phyloP scores from a whole-genome alignment of 2,329 filamentous ascomycete genomes.

The Penicillium sp. region DNA sequence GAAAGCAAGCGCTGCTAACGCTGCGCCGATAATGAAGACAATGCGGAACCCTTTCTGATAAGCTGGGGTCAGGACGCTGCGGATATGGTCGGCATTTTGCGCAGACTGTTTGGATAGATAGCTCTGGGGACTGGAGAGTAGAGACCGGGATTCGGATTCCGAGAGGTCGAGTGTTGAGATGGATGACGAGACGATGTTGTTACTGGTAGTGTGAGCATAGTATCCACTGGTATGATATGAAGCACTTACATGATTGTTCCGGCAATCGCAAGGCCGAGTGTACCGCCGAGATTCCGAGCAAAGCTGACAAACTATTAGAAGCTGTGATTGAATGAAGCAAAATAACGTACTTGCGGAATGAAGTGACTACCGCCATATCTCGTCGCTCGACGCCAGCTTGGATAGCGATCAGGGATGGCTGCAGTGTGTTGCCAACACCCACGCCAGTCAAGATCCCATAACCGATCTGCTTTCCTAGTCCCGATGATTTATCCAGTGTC shows the following conservation, averaged over 20 bases:
- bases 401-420: slow-evolving; percentile 42
- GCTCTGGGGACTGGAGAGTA: slow-evolving; percentile 30
- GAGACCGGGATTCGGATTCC: slow-evolving; percentile 18
- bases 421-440: slow-evolving; percentile 51
- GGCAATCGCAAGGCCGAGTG: slow-evolving; percentile 38
- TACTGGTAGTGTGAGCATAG: slow-evolving; percentile 17
- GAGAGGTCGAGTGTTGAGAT: slow-evolving; percentile 25
- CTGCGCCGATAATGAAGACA: slow-evolving; percentile 39
- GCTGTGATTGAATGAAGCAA: not conserved
- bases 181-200: slow-evolving; percentile 29
- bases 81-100: slow-evolving; percentile 24
- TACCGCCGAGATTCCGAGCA: slow-evolving; percentile 41
- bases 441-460: slow-evolving; percentile 52
- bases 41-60: slow-evolving; percentile 40
- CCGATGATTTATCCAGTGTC: slow-evolving; percentile 47
- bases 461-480: slow-evolving; percentile 52
- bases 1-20: slow-evolving; percentile 35
- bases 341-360: slow-evolving; percentile 31
- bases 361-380: slow-evolving; percentile 42
- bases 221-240: not conserved
- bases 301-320: slow-evolving; percentile 28
- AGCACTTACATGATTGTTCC: slow-evolving; percentile 40
- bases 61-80: slow-evolving; percentile 29
- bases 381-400: slow-evolving; percentile 39
- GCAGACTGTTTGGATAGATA: slow-evolving; percentile 27